Base-by-base conservation (phyloP, 78 protist genomes). In the Isochrysis galbana region DNA sequence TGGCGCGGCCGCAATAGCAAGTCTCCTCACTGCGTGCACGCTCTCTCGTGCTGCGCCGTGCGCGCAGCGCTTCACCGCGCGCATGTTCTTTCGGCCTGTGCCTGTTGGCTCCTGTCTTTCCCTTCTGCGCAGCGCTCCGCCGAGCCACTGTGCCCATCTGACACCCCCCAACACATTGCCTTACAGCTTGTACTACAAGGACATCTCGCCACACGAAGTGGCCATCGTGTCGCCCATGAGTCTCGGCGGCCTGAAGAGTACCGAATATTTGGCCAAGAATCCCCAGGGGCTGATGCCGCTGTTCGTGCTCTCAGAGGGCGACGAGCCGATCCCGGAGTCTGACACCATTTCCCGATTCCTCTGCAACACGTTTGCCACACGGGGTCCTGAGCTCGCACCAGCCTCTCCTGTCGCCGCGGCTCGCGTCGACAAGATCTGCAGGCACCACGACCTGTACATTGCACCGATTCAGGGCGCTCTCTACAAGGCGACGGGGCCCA, bases 201-300 rank as follows among this genome's bases (percentile, higher is more conserved):
- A 38, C 32, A 10, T 70, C 54, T 32, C 0, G 11, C 74, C 7
- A 0, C 26, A 10, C 2, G 74, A 70, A n/a, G 87, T 90, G 29
- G 17, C 2, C 22, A n/a, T 90, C 47, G 47, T 25, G 5, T 72
- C 88, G 19, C 92, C 92, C 3, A 5, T 21, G 69, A 72, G 72
- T 41, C 48, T 72, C 5, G 92, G 91, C 4, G 91, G 91, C 19
- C 87, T 90, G 44, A 44, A n/a, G 32, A 2, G 46, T 19, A 36
- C 42, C 3, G 87, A 72, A 0, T 90, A 72, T 42, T 0, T n/a
- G 36, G n/a, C 42, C 36, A 26, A 47, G n/a, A 90, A 74, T 46
- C 92, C 92, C 72, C 92, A 90, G 46, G 87, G 87, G n/a, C 22
- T 32, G 67, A 90, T 90, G 92, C 92, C 92, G 51, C 44, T 67